Percentiles rank a stretch among this genome's conserved stretches.
Conservation (phyloP, 2,329 filamentous ascomycete genomes). For the Claviceps fusiformis region DNA sequence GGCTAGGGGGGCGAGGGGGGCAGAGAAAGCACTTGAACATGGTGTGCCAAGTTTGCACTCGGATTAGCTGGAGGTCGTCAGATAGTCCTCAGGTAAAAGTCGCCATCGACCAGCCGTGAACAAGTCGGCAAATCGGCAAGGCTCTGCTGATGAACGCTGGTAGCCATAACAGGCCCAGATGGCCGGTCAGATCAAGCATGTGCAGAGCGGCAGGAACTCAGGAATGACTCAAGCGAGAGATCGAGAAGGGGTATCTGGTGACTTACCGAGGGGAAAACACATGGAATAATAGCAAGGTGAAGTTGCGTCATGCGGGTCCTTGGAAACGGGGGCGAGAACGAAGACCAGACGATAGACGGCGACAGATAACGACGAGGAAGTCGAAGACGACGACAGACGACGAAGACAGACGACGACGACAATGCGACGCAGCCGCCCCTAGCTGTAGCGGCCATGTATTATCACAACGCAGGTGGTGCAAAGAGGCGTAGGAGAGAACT, state of each 20-base stretch:
- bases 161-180: neutral
- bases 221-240: neutral
- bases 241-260: neutral
- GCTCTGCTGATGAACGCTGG: neutral
- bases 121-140: too few species aligned
- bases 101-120: neutral
- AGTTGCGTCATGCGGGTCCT: neutral
- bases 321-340: neutral
- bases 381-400: neutral
- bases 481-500: neutral
- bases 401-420: neutral
- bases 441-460: neutral
- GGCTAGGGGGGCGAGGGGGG: too few species aligned
- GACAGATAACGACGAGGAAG: too few species aligned
- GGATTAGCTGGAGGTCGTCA: neutral
- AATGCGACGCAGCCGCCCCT: neutral
- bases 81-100: neutral
- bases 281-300: too few species aligned
- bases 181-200: neutral
- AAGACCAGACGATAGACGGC: neutral
- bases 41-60: neutral
- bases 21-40: neutral
- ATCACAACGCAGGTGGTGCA: neutral
- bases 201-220: neutral
- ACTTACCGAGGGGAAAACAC: neutral